phyloP scores from a whole-genome alignment of 306 rosid genomes.

The Prunus mume region DNA sequence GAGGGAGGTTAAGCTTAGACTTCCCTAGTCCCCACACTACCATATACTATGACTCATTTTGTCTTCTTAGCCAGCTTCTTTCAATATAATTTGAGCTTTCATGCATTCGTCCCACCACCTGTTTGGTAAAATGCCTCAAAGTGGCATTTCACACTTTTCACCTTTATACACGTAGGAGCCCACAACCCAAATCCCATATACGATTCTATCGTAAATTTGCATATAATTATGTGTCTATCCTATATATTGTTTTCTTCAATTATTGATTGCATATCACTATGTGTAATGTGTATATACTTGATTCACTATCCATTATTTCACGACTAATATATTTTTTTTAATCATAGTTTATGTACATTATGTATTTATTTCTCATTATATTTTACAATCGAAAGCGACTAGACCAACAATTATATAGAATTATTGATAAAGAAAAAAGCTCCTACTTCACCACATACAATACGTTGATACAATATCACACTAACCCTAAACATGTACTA shows the following conservation, averaged over 20 bases:
- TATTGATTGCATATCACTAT: neutral
- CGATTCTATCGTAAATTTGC: neutral
- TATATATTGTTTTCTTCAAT: neutral
- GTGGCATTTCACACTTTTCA: neutral
- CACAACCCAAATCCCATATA: neutral
- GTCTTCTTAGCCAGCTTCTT: constrained; percentile 21
- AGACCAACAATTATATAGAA: neutral
- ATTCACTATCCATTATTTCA: no score
- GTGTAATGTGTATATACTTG: neutral
- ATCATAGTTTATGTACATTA: neutral
- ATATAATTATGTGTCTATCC: no score
- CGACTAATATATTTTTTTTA: neutral
- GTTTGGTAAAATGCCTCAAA: constrained; percentile 9
- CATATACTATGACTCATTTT: neutral
- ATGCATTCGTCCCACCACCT: constrained; percentile 2
- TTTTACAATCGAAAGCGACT: neutral
- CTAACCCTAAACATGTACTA: neutral
- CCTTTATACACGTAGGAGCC: neutral
- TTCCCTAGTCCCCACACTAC: constrained; percentile 10
- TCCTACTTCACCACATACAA: neutral
- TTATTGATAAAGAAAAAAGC: neutral
- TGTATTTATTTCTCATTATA: neutral
- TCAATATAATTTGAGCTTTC: neutral
- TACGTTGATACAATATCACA: neutral
- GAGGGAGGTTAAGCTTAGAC: neutral